Base-by-base conservation (phyloP, 495 filamentous ascomycete species). In the Neurospora sp. region DNA sequence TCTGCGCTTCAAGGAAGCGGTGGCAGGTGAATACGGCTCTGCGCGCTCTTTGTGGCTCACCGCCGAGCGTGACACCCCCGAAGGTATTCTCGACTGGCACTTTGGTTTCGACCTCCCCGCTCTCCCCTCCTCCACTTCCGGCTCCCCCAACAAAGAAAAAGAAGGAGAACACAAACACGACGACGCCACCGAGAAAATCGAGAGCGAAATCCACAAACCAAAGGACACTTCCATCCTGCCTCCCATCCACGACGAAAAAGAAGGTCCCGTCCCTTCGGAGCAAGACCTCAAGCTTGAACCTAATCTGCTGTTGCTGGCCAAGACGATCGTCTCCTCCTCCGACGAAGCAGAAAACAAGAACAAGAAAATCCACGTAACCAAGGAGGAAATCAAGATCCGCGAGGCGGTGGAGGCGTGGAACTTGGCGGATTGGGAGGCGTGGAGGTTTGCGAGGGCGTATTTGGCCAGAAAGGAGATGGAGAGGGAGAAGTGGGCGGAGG, bases 361-460 rank as follows among this genome's bases (percentile, higher is more conserved):
- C 35, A 37, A 37, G 5, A 59, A 27, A n/a, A 14, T 27, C 12
- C 75, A 79, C 37, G 42, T 77, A 9, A 75, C 76, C 45, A 75
- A 75, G 38, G 74, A 76, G 5, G 75, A 80, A 10, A 77, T 75
- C 69, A 81, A 76, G 68, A 80, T 93, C 39, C 85, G 87, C 48
- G 85, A 86, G 31, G 89, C 90, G 48, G 86, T 92, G 20, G 96
- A 98, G 85, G 91, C 92, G 74, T 99, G 96, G 96, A 97, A 95
- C 81, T 75, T 97, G 75, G 94, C 92, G 6, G 94, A 97, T 81
- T 91, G 92, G 9, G 96, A 99, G 82, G 93, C 91, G 3, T 99
- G 96, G 96, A 88, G 89, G 76, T 98, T 99, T 76, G 91, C 92
- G 9, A 85, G 90, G 75, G 95, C 96, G 0, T 95, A 85, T 71